Conservation (phyloP, 345 rosid genomes). For the Zanthoxylum bungeanum region DNA sequence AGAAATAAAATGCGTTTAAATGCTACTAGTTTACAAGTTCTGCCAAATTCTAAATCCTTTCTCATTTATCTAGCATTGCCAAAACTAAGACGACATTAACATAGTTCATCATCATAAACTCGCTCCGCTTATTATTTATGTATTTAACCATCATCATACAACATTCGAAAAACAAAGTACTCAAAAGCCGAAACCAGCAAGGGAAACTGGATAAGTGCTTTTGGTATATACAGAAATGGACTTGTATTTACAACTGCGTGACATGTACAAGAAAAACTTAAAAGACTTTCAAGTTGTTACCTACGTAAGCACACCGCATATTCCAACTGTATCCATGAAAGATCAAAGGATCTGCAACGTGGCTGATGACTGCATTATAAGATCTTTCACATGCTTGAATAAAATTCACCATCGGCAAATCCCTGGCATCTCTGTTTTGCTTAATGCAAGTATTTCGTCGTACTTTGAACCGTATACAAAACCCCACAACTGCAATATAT, state of each 20-base stretch:
- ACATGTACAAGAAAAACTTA: not conserved
- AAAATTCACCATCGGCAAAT: slow-evolving; percentile 66
- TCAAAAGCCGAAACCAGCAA: not conserved
- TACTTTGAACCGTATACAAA: slow-evolving; percentile 80
- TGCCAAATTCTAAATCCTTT: no score
- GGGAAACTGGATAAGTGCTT: not conserved
- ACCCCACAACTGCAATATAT: slow-evolving; percentile 74
- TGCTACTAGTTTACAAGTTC: not conserved
- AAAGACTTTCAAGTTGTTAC: not conserved
- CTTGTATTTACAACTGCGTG: slow-evolving; percentile 12
- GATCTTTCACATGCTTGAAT: not conserved
- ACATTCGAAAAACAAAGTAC: not conserved
- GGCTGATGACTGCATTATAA: not conserved
- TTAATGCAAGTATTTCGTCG: slow-evolving; percentile 72
- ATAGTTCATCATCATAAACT: not conserved
- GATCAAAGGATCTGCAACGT: not conserved
- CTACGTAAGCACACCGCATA: not conserved
- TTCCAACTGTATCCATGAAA: not conserved
- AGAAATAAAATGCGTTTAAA: not conserved
- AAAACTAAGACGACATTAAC: not conserved
- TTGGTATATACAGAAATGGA: slow-evolving; percentile 8
- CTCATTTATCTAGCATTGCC: not conserved
- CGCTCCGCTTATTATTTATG: not conserved
- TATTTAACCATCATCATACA: not conserved
- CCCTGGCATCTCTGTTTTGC: slow-evolving; percentile 66